Evolutionary conservation across 169 alveolate genomes (phyloP), one percentile per base, ranked within the genome.

Genomic region (Cryptosporidium sp.): DNA sequence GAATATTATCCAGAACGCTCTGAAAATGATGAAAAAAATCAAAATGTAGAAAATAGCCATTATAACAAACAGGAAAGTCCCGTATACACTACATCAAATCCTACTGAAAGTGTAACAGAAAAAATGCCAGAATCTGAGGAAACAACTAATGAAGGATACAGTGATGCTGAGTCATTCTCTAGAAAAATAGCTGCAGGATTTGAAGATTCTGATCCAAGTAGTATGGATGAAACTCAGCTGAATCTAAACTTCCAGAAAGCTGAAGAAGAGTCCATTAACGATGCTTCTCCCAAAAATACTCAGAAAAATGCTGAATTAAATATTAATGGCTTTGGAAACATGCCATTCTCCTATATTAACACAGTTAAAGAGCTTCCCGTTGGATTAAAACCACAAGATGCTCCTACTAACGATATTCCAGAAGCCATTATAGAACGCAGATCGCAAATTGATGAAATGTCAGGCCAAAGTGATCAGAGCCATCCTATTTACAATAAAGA

Each of bases 281-380:
- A 52, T n/a, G 29, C 4, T 21, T 55, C 67, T n/a, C 37, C 67
- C 31, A n/a, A 5, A 26, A 21, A 8, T 26, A 55, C 35, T 55
- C 35, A 23, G 35, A 21, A 2, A 21, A 23, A 0, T 55, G 67
- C 8, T 9, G 67, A 55, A 26, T 55, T 55, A 8, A 55, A 55
- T 16, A 5, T 14, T 39, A 50, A 69, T 39, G 33, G 80, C 35
- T 70, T 70, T 70, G 68, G 69, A 26, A 31, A 51, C 16, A 16
- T 41, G 31, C 86, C 86, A 12, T 73, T 73, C 70, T 73, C 86
- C 3, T 73, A 73, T 55, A 73, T 73, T 73, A 73, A 73, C 37
- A 33, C 58, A 7, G 51, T 71, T 2, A 71, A 51, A 14, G 70
- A 55, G 37, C 68, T 73, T n/a, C 71, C 71, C 31, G 26, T 33